A percentile compares a stretch with the other conserved stretches of the same genome.
Evolutionary conservation across 306 rosid genomes (phyloP).

Genomic region (Cicer judaicum): DNA sequence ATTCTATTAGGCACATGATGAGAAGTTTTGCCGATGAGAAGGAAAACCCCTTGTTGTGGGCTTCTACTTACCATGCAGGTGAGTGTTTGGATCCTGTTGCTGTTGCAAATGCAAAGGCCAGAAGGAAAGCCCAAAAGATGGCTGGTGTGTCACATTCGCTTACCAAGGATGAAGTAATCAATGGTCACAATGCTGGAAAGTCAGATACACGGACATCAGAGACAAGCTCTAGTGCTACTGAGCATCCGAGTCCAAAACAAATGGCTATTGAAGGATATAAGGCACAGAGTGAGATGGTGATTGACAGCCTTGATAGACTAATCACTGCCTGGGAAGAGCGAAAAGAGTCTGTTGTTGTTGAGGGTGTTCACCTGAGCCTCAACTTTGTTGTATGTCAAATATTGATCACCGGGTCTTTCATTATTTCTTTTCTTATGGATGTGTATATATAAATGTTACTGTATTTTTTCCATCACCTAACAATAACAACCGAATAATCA

Average conservation of each 20-base stretch:
- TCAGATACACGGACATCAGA: slow-evolving; percentile 52
- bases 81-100: slow-evolving; percentile 94
- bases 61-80: slow-evolving; percentile 99
- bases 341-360: slow-evolving; percentile 91
- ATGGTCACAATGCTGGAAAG: slow-evolving; percentile 52
- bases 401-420: slow-evolving; percentile 12
- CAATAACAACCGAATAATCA: slow-evolving; percentile 37
- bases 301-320: slow-evolving; percentile 97
- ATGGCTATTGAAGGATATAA: slow-evolving; percentile 97
- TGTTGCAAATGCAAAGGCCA: slow-evolving; percentile 84
- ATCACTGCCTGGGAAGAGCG: slow-evolving; percentile 98
- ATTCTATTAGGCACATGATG: slow-evolving; percentile 98
- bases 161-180: slow-evolving; percentile 60
- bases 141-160: slow-evolving; percentile 64
- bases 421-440: slow-evolving; percentile 7
- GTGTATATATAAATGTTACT: slow-evolving; percentile 14
- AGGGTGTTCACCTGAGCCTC: slow-evolving; percentile 98
- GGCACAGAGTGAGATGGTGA: slow-evolving; percentile 99
- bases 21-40: slow-evolving; percentile 92
- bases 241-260: slow-evolving; percentile 74
- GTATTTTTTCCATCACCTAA: slow-evolving; percentile 20
- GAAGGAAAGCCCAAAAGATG: slow-evolving; percentile 71
- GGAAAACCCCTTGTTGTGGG: slow-evolving; percentile 93
- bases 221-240: slow-evolving; percentile 49
- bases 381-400: slow-evolving; percentile 77